Conservation (phyloP, 768 basidiomycete genomes). For the Jaapia argillacea region DNA sequence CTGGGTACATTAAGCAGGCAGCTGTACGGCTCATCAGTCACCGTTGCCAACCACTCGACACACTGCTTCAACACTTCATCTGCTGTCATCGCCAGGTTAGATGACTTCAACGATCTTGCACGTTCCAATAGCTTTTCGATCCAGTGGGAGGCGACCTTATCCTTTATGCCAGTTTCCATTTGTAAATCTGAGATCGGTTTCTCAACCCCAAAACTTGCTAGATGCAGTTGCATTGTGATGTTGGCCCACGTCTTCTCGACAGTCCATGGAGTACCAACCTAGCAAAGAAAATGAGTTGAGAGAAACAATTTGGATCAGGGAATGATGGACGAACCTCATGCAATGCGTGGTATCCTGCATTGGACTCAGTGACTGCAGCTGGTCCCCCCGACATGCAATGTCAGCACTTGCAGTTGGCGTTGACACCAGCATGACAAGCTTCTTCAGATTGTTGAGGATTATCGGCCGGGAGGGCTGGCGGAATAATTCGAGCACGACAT, state of each 20-base stretch:
- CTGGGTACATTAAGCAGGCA: too few species aligned
- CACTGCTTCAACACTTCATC: too few species aligned
- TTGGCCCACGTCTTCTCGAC: slow-evolving; percentile 5
- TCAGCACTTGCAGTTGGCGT: slow-evolving; percentile 16
- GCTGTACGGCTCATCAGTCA: too few species aligned
- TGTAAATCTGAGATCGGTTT: slow-evolving; percentile 6
- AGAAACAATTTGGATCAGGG: not conserved
- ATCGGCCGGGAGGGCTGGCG: slow-evolving; percentile 20
- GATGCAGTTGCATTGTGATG: slow-evolving; percentile 7
- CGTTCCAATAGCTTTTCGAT: too few species aligned
- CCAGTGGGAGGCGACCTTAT: slow-evolving; percentile 19
- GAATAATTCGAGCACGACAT: slow-evolving; percentile 18
- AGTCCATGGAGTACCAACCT: slow-evolving; percentile 5
- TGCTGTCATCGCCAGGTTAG: too few species aligned
- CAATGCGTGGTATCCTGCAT: slow-evolving; percentile 9
- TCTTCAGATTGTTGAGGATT: slow-evolving; percentile 24
- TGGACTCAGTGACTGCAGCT: slow-evolving; percentile 10
- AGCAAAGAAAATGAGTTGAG: slow-evolving; percentile 1
- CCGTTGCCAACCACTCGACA: too few species aligned
- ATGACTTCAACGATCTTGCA: too few species aligned
- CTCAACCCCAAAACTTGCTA: slow-evolving; percentile 12
- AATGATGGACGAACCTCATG: slow-evolving; percentile 3
- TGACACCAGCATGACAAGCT: slow-evolving; percentile 15
- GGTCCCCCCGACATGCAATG: slow-evolving; percentile 16
- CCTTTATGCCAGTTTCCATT: slow-evolving; percentile 19